Evolutionary conservation across 768 basidiomycete genomes (phyloP).

Genomic region (Leccinum ochraceum): DNA sequence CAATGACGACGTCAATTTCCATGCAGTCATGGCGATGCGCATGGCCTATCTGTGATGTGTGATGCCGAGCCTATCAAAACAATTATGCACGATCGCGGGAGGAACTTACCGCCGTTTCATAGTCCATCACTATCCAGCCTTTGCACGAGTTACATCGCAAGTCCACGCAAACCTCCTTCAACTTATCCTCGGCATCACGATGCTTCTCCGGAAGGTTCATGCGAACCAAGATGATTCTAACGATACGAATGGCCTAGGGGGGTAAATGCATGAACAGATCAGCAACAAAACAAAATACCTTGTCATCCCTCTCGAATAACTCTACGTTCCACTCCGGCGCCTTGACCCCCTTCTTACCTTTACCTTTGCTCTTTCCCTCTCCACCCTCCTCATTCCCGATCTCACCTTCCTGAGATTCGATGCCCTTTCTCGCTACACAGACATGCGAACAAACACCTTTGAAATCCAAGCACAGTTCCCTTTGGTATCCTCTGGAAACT

Average conservation of each 20-base stretch:
- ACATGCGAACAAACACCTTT: slow-evolving; percentile 58
- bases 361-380: slow-evolving; percentile 9
- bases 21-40: slow-evolving; percentile 62
- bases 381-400: slow-evolving; percentile 17
- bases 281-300: slow-evolving; percentile 38
- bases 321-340: slow-evolving; percentile 46
- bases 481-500: slow-evolving; percentile 34
- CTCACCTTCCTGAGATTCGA: not conserved
- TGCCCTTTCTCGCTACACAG: slow-evolving; percentile 37
- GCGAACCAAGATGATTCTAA: slow-evolving; percentile 40
- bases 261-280: not conserved
- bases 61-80: not conserved
- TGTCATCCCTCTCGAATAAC: slow-evolving; percentile 59
- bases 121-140: slow-evolving; percentile 49
- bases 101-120: slow-evolving; percentile 45
- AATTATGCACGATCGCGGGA: too few relatives aligned
- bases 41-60: slow-evolving; percentile 53
- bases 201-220: slow-evolving; percentile 34
- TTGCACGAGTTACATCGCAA: slow-evolving; percentile 54
- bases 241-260: slow-evolving; percentile 48
- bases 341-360: slow-evolving; percentile 15
- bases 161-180: slow-evolving; percentile 29
- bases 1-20: slow-evolving; percentile 38
- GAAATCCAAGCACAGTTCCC: slow-evolving; percentile 55
- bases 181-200: slow-evolving; percentile 18